A percentile compares a stretch with the other conserved stretches of the same genome.
Evolutionary conservation across 2,329 filamentous ascomycete genomes (phyloP).

Genomic region (Pyrenochaeta sp.): DNA sequence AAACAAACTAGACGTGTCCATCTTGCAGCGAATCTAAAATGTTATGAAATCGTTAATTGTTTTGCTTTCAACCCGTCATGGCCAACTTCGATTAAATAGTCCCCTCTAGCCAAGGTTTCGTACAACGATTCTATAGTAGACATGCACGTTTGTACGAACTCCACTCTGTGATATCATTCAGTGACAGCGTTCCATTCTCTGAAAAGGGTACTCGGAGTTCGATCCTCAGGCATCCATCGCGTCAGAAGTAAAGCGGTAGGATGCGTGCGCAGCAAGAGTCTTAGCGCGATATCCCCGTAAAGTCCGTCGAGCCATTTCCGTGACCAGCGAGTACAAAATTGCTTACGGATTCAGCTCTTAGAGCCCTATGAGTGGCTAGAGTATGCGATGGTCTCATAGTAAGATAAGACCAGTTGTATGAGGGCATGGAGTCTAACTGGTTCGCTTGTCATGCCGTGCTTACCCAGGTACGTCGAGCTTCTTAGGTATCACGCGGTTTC

Average conservation of each 20-base stretch:
- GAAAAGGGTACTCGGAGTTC: no score
- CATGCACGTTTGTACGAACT: no score
- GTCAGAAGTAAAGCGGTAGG: background rate
- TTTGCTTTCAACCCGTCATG: background rate
- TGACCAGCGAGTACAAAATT: background rate
- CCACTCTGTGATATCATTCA: no score
- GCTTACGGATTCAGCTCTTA: background rate
- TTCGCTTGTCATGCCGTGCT: background rate
- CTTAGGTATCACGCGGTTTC: no score
- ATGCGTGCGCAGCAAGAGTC: background rate
- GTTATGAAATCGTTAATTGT: background rate
- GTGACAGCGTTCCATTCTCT: no score
- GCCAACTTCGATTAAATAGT: no score
- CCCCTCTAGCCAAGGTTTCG: no score
- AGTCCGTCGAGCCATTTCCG: constrained; percentile 20
- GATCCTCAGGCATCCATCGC: background rate
- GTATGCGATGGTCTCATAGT: background rate
- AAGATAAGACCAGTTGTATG: background rate
- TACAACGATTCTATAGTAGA: no score
- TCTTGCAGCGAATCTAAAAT: background rate
- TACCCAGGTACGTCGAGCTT: no score
- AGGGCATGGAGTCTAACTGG: background rate
- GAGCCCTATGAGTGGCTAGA: background rate
- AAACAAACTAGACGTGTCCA: constrained; percentile 15
- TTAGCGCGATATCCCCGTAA: constrained; percentile 33